Percentiles rank a stretch among this genome's conserved stretches.
Conservation (phyloP, 768 basidiomycete genomes). For the Leccinum subgranulosum region DNA sequence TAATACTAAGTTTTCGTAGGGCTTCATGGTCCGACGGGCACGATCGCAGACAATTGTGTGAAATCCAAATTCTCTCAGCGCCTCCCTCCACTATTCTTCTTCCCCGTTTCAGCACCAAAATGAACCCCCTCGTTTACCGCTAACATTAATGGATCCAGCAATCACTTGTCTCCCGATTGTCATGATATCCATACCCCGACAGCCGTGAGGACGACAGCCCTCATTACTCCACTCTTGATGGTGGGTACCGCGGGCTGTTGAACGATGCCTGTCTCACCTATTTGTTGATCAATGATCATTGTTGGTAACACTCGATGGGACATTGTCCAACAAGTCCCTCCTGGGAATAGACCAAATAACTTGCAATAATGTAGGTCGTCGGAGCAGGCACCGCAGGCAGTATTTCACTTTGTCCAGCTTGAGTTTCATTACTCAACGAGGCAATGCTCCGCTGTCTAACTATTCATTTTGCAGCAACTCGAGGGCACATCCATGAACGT, state of each 20-base stretch:
- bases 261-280: no score
- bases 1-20: no score
- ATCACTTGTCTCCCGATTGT: background rate
- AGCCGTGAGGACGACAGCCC: background rate
- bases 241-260: no score
- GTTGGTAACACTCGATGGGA: no score
- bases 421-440: background rate
- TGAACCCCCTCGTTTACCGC: no score
- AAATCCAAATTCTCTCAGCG: background rate
- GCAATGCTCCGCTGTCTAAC: no score
- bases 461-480: no score
- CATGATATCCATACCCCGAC: background rate
- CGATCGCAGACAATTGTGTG: background rate
- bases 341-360: background rate
- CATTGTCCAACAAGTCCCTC: no score
- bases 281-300: no score
- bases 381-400: background rate
- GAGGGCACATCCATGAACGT: background rate
- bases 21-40: no score
- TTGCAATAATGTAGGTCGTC: background rate
- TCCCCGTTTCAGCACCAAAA: background rate
- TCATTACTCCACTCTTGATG: background rate
- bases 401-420: background rate
- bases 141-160: background rate
- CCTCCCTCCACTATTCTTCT: background rate